Evolutionary conservation across 2,329 filamentous ascomycete species (phyloP).

Genomic region (Bipolaris gigantea): DNA sequence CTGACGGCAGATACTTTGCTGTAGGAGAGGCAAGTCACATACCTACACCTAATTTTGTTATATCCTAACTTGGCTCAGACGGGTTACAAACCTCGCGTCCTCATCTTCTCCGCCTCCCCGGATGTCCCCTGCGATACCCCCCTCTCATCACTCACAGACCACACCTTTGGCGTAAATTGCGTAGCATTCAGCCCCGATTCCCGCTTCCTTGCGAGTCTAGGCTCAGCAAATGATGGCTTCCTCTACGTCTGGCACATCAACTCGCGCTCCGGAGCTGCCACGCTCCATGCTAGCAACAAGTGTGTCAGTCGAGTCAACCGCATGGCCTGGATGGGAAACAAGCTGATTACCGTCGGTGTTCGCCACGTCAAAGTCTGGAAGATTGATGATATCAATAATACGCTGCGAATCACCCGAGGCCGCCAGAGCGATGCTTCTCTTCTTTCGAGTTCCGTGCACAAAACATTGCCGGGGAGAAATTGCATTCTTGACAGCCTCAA

Average conservation of each 20-base stretch:
- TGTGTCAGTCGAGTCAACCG: slow-evolving; percentile 84
- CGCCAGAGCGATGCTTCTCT: slow-evolving; percentile 46
- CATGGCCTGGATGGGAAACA: slow-evolving; percentile 88
- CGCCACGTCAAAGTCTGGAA: slow-evolving; percentile 94
- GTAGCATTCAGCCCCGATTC: slow-evolving; percentile 89
- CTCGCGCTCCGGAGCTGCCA: slow-evolving; percentile 76
- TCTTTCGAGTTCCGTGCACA: slow-evolving; percentile 51
- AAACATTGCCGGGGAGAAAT: slow-evolving; percentile 82
- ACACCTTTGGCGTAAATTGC: slow-evolving; percentile 84
- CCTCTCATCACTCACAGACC: slow-evolving; percentile 82
- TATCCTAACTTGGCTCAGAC: slow-evolving; percentile 57
- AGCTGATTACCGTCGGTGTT: slow-evolving; percentile 81
- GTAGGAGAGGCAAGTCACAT: slow-evolving; percentile 71
- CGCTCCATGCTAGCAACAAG: slow-evolving; percentile 82
- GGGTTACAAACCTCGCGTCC: slow-evolving; percentile 86
- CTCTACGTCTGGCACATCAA: slow-evolving; percentile 90
- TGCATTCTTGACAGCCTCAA: slow-evolving; percentile 79
- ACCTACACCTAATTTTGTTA: not conserved
- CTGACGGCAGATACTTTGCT: slow-evolving; percentile 82
- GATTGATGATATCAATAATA: slow-evolving; percentile 66
- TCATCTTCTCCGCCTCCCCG: slow-evolving; percentile 79
- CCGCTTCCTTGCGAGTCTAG: slow-evolving; percentile 83
- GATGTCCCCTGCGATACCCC: slow-evolving; percentile 80
- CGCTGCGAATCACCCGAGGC: slow-evolving; percentile 48
- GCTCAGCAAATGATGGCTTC: slow-evolving; percentile 88